Evolutionary conservation across 768 basidiomycete genomes (phyloP).

Genomic region (Mycena venus): DNA sequence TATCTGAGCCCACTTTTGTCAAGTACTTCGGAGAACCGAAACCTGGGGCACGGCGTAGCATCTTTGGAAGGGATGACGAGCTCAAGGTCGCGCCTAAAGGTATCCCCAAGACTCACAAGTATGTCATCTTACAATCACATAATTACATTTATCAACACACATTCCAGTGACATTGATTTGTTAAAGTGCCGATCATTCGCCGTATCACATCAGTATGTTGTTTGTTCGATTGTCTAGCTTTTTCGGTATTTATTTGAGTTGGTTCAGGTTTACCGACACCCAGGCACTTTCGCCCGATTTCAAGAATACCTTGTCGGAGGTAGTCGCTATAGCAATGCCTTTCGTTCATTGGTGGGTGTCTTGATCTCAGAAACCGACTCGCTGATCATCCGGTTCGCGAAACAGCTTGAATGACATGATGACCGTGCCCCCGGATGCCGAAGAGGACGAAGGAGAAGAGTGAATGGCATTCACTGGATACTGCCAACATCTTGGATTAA

Average conservation of each 20-base stretch:
- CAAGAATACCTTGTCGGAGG: slow-evolving; percentile 67
- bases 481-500: background rate
- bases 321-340: slow-evolving; percentile 72
- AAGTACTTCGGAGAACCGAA: slow-evolving; percentile 80
- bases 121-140: slow-evolving; percentile 6
- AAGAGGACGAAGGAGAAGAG: slow-evolving; percentile 41
- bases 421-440: slow-evolving; percentile 60
- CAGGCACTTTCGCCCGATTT: slow-evolving; percentile 80
- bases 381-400: slow-evolving; percentile 2
- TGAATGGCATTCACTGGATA: background rate
- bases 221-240: slow-evolving; percentile 1
- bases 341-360: slow-evolving; percentile 82
- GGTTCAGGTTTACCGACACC: slow-evolving; percentile 76
- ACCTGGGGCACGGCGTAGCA: slow-evolving; percentile 74
- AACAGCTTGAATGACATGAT: slow-evolving; percentile 82
- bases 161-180: slow-evolving; percentile 87
- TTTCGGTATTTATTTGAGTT: slow-evolving; percentile 36
- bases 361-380: background rate
- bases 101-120: slow-evolving; percentile 86
- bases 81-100: slow-evolving; percentile 95
- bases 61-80: slow-evolving; percentile 91
- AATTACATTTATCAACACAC: slow-evolving; percentile 2
- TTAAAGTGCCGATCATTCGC: slow-evolving; percentile 86
- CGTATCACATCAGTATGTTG: slow-evolving; percentile 70
- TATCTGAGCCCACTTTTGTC: slow-evolving; percentile 81